Percentiles rank a stretch among this genome's conserved stretches.
Conservation (phyloP, 352 stramenopile species). For the Phytopythium boreale region DNA sequence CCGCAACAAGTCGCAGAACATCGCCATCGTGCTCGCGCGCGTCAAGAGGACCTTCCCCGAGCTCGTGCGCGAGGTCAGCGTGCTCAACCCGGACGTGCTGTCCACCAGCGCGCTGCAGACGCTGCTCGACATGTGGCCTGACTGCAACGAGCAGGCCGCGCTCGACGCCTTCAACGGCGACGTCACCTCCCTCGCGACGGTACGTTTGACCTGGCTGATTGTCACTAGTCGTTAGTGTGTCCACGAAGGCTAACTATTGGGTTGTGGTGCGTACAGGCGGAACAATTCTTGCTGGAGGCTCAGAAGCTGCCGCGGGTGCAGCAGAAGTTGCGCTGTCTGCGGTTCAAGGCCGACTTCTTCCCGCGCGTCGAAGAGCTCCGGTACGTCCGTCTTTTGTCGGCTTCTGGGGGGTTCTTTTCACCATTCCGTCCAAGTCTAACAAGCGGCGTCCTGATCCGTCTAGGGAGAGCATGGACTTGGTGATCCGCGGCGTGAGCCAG, state of each 20-base stretch:
- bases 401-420: not conserved
- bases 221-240: not conserved
- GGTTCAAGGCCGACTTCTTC: conserved; percentile 80
- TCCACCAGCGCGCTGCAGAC: conserved; percentile 64
- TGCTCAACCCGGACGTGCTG: conserved; percentile 60
- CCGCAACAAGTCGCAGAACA: conserved; percentile 86
- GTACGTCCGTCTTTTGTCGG: conserved; percentile 20
- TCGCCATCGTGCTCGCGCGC: conserved; percentile 72
- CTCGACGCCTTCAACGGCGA: conserved; percentile 66
- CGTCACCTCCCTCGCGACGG: conserved; percentile 38
- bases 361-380: conserved; percentile 66
- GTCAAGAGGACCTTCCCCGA: conserved; percentile 62
- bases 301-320: conserved; percentile 57
- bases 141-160: conserved; percentile 61
- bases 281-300: conserved; percentile 71
- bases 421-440: not conserved
- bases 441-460: not conserved
- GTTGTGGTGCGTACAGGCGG: conserved; percentile 31
- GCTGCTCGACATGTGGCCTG: conserved; percentile 83
- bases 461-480: conserved; percentile 56
- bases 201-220: conserved; percentile 11
- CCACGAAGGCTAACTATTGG: not conserved
- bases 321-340: conserved; percentile 69
- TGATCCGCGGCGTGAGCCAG: conserved; percentile 71
- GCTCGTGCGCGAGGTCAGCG: conserved; percentile 59